Evolutionary conservation across 1,284 basidiomycete genomes (phyloP).

Genomic region (Trichosporon coremiiforme): DNA sequence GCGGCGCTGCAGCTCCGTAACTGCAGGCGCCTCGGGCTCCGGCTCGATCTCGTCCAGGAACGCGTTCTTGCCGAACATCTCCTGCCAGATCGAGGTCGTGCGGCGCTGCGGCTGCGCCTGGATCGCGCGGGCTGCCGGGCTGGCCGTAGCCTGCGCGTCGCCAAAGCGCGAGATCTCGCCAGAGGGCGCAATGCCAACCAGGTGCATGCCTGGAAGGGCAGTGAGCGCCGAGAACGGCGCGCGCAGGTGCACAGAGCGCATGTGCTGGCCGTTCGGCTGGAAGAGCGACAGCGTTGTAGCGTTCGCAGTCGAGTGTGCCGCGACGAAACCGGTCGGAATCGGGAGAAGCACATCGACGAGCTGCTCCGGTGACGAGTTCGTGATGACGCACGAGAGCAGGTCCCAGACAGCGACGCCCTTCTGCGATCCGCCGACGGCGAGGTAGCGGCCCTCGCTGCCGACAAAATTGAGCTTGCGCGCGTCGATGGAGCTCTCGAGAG

Average conservation of each 20-base stretch:
- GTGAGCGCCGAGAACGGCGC: slow-evolving; percentile 26
- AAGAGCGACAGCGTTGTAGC: slow-evolving; percentile 60
- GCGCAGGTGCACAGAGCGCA: slow-evolving; percentile 24
- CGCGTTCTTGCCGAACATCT: slow-evolving; percentile 57
- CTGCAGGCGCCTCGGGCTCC: slow-evolving; percentile 28
- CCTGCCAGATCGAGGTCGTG: slow-evolving; percentile 54
- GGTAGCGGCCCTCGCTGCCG: slow-evolving; percentile 56
- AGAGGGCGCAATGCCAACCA: slow-evolving; percentile 42
- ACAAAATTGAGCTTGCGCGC: slow-evolving; percentile 52
- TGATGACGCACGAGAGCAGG: slow-evolving; percentile 63
- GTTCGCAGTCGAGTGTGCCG: slow-evolving; percentile 38
- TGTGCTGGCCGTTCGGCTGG: slow-evolving; percentile 40
- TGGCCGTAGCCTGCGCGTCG: slow-evolving; percentile 35
- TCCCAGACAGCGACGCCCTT: slow-evolving; percentile 76
- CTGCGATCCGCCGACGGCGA: slow-evolving; percentile 62
- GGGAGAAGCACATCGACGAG: slow-evolving; percentile 63
- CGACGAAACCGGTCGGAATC: slow-evolving; percentile 62
- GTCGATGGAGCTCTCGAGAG: slow-evolving; percentile 62
- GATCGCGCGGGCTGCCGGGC: slow-evolving; percentile 26
- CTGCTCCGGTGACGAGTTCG: slow-evolving; percentile 56
- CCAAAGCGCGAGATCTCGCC: slow-evolving; percentile 52
- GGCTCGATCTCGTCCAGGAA: slow-evolving; percentile 46
- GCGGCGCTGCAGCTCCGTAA: slow-evolving; percentile 37
- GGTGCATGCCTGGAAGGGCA: slow-evolving; percentile 32
- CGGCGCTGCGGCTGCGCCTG: not conserved